Evolutionary conservation across 441 rosid species (phyloP).

Genomic region (Adansonia gregorii): DNA sequence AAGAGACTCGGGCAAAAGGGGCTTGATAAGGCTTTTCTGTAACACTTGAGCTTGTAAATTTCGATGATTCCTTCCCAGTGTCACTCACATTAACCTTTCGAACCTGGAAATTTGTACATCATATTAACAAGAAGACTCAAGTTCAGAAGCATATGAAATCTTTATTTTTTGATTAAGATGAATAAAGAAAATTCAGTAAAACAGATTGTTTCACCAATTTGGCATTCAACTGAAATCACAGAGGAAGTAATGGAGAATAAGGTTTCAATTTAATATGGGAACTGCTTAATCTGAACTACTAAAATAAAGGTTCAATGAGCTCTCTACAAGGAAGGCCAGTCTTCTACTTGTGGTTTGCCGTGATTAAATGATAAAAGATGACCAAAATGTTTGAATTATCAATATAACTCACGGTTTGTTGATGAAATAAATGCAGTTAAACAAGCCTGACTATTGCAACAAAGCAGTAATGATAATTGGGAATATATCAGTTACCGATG

Average conservation of each 20-base stretch:
- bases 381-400: background rate
- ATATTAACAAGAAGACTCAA: conserved; percentile 25
- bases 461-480: background rate
- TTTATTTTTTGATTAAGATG: background rate
- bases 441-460: background rate
- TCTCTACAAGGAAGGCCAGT: background rate
- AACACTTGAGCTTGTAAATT: conserved; percentile 37
- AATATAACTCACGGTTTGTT: background rate
- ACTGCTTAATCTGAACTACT: background rate
- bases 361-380: background rate
- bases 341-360: background rate
- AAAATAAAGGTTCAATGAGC: conserved; percentile 2
- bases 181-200: background rate
- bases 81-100: conserved; percentile 43
- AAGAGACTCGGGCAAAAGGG: conserved; percentile 84
- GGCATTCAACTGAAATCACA: conserved; percentile 1
- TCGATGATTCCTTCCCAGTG: conserved; percentile 48
- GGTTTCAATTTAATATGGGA: background rate
- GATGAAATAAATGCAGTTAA: background rate
- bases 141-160: background rate
- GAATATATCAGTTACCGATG: background rate
- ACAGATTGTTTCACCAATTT: conserved; percentile 5
- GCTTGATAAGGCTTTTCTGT: conserved; percentile 73
- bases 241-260: background rate
- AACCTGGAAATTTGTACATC: conserved; percentile 48